Conservation (phyloP, 1,139 yeast genomes). For the Taiozyma onychis region DNA sequence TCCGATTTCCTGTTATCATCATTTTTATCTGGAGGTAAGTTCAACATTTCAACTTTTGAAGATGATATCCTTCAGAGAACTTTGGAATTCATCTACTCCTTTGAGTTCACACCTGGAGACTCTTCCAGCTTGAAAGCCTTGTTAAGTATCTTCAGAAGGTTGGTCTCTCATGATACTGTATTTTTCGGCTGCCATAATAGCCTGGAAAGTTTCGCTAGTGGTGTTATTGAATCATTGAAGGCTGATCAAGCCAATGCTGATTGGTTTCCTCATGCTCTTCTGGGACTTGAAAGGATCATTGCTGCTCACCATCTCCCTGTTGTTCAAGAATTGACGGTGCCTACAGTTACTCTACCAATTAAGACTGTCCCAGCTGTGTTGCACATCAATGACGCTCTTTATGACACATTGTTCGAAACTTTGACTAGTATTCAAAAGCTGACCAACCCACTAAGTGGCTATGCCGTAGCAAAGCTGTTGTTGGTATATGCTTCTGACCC, state of each 20-base stretch:
- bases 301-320: conserved; percentile 40
- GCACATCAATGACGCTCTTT: conserved; percentile 28
- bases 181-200: conserved; percentile 22
- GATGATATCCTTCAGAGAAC: conserved; percentile 32
- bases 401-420: conserved; percentile 36
- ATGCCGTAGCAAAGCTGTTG: conserved; percentile 46
- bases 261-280: conserved; percentile 48
- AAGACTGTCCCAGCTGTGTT: conserved; percentile 19
- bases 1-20: conserved; percentile 42
- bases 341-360: conserved; percentile 17
- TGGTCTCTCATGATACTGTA: conserved; percentile 35
- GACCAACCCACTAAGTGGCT: conserved; percentile 40
- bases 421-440: conserved; percentile 37
- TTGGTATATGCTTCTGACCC: conserved; percentile 47
- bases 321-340: conserved; percentile 22
- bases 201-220: conserved; percentile 32
- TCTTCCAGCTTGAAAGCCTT: conserved; percentile 36
- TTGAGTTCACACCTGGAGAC: conserved; percentile 28
- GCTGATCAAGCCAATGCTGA: conserved; percentile 34
- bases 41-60: conserved; percentile 27
- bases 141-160: conserved; percentile 41
- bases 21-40: conserved; percentile 27
- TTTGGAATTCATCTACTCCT: conserved; percentile 30
- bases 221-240: conserved; percentile 34
- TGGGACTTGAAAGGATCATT: conserved; percentile 43